phyloP scores from a whole-genome alignment of 306 rosid species.

The Medicago arabica region DNA sequence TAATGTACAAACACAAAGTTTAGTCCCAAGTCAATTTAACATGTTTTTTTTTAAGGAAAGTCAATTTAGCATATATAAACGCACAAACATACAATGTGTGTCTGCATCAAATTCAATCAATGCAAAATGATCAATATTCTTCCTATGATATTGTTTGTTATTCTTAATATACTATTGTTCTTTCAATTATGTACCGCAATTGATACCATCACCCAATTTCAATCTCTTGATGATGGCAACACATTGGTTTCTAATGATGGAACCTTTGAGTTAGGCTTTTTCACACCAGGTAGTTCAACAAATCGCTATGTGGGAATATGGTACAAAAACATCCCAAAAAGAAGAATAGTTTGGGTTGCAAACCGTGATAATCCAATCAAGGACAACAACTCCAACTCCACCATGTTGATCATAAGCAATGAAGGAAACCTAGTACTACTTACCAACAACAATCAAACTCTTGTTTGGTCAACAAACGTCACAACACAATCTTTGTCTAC shows the following conservation, averaged over 20 bases:
- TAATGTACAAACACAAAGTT: too few species aligned
- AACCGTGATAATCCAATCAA: conserved; percentile 34
- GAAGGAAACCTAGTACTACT: conserved; percentile 24
- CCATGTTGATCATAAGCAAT: background rate
- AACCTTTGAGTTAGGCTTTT: conserved; percentile 35
- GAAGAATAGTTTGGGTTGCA: conserved; percentile 25
- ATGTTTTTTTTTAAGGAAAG: too few species aligned
- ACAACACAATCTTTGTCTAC: background rate
- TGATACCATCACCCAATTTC: background rate
- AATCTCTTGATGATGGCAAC: conserved; percentile 2
- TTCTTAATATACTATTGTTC: too few species aligned
- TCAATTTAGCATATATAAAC: too few species aligned
- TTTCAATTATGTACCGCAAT: background rate
- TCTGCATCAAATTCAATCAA: background rate
- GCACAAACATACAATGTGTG: background rate
- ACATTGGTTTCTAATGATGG: conserved; percentile 30
- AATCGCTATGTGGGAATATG: conserved; percentile 33
- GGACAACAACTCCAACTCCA: conserved; percentile 1
- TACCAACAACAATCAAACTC: background rate
- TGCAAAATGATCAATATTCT: background rate
- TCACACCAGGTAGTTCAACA: background rate
- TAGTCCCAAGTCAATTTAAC: too few species aligned
- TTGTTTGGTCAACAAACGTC: conserved; percentile 30
- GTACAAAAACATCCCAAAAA: conserved; percentile 12
- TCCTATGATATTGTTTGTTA: background rate